These are phyloP conservation scores for Diplodia seriata DNA, from an alignment of 2,329 filamentous ascomycete species.

Conservation along the genomic window DNA sequence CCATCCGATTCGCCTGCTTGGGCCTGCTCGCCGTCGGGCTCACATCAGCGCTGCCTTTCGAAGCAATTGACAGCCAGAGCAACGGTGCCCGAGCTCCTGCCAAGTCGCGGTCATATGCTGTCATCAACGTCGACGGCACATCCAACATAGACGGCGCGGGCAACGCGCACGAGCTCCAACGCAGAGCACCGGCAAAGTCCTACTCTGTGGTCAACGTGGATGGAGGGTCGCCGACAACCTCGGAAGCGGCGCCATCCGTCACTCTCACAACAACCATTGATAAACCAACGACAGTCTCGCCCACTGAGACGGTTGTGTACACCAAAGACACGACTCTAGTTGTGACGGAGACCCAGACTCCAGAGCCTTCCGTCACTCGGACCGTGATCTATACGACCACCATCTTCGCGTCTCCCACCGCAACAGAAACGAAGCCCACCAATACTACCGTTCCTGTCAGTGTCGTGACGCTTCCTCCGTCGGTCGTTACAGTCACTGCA, in stretches of 20 bases:
- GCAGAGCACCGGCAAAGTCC: slow-evolving; percentile 41
- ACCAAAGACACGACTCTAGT: slow-evolving; percentile 23
- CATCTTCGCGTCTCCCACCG: neutral
- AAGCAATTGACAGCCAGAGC: slow-evolving; percentile 14
- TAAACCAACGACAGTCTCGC: neutral
- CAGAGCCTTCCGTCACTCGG: slow-evolving; percentile 16
- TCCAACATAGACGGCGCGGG: neutral
- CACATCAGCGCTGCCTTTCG: slow-evolving; percentile 27
- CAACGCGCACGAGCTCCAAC: slow-evolving; percentile 33
- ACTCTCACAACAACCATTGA: slow-evolving; percentile 22
- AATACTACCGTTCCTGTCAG: slow-evolving; percentile 15
- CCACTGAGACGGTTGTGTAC: slow-evolving; percentile 15
- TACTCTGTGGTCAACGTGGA: slow-evolving; percentile 52
- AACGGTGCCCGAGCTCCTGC: neutral
- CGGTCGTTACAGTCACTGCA: slow-evolving; percentile 41
- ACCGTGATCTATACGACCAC: slow-evolving; percentile 30
- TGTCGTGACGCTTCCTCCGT: slow-evolving; percentile 34
- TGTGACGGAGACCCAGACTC: slow-evolving; percentile 10
- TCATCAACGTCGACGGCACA: slow-evolving; percentile 29
- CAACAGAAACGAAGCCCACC: slow-evolving; percentile 3
- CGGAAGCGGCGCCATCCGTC: slow-evolving; percentile 13
- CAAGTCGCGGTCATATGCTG: slow-evolving; percentile 19
- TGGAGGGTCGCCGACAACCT: slow-evolving; percentile 40
- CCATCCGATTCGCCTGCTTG: slow-evolving; percentile 22
- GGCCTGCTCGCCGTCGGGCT: slow-evolving; percentile 22